Evolutionary conservation across 805 yeast species (phyloP).

Genomic region (Kluyveromyces aestuarii): DNA sequence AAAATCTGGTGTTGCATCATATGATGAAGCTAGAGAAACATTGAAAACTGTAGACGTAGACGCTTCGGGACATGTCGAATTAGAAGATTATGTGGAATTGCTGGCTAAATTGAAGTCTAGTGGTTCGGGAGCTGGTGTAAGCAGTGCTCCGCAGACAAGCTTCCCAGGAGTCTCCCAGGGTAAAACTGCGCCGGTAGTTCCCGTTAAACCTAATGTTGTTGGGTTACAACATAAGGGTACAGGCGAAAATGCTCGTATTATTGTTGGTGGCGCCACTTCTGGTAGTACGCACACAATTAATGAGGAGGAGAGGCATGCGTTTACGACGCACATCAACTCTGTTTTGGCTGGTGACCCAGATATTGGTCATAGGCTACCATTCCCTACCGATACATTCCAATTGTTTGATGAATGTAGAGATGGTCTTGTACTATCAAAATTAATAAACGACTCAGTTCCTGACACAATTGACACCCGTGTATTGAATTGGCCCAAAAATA

Average conservation of each 20-base stretch:
- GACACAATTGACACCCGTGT: slow-evolving; percentile 98
- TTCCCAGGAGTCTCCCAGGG: slow-evolving; percentile 5
- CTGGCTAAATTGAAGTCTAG: slow-evolving; percentile 64
- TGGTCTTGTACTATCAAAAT: slow-evolving; percentile 84
- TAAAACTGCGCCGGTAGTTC: slow-evolving; percentile 17
- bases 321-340: slow-evolving; percentile 90
- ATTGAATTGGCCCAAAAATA: slow-evolving; percentile 74
- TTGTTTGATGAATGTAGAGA: slow-evolving; percentile 94
- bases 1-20: slow-evolving; percentile 67
- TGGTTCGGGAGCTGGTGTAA: slow-evolving; percentile 9
- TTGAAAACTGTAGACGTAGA: slow-evolving; percentile 86
- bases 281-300: slow-evolving; percentile 95
- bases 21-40: slow-evolving; percentile 91
- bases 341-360: slow-evolving; percentile 85
- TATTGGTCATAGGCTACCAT: slow-evolving; percentile 77
- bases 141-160: background rate
- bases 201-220: slow-evolving; percentile 25
- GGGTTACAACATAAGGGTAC: slow-evolving; percentile 41
- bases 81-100: slow-evolving; percentile 87
- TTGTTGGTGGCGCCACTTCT: slow-evolving; percentile 75
- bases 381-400: slow-evolving; percentile 90
- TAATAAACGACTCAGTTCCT: slow-evolving; percentile 95
- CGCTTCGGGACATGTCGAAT: slow-evolving; percentile 93
- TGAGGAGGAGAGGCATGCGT: slow-evolving; percentile 93
- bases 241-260: slow-evolving; percentile 63